phyloP scores from a whole-genome alignment of 140 eudicot genomes.

The Anethum foeniculum region DNA sequence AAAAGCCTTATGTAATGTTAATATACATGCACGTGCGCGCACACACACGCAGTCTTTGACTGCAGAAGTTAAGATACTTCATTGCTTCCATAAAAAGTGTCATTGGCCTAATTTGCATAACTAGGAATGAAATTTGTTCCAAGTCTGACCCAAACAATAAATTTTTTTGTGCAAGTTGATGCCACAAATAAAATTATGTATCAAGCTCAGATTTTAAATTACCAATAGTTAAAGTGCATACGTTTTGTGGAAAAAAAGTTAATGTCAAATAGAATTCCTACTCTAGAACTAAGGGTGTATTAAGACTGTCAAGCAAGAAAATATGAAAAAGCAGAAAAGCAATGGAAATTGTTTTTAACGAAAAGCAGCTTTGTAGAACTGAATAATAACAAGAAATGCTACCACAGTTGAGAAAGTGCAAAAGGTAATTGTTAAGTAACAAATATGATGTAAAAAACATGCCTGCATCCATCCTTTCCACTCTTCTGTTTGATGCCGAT shows the following conservation, averaged over 20 bases:
- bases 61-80: not conserved
- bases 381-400: not conserved
- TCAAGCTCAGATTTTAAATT: not conserved
- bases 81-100: not conserved
- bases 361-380: not conserved
- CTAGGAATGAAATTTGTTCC: not conserved
- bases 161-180: not conserved
- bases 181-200: not conserved
- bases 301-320: not conserved
- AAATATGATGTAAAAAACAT: conserved; percentile 14
- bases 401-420: not conserved
- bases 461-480: conserved; percentile 99
- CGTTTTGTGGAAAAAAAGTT: not conserved
- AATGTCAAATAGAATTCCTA: not conserved
- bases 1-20: not conserved
- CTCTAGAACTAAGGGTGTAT: not conserved
- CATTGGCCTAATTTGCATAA: not conserved
- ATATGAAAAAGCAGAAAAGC: not conserved
- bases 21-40: not conserved
- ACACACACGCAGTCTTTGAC: not conserved
- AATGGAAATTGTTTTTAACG: too few species aligned
- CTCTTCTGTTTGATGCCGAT: conserved; percentile 97
- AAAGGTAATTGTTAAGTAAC: not conserved
- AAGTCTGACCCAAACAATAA: not conserved
- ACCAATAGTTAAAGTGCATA: not conserved